Evolutionary conservation across 2,329 filamentous ascomycete genomes (phyloP), one percentile per base, ranked within the genome.

Genomic region (Geosmithia putterillii): DNA sequence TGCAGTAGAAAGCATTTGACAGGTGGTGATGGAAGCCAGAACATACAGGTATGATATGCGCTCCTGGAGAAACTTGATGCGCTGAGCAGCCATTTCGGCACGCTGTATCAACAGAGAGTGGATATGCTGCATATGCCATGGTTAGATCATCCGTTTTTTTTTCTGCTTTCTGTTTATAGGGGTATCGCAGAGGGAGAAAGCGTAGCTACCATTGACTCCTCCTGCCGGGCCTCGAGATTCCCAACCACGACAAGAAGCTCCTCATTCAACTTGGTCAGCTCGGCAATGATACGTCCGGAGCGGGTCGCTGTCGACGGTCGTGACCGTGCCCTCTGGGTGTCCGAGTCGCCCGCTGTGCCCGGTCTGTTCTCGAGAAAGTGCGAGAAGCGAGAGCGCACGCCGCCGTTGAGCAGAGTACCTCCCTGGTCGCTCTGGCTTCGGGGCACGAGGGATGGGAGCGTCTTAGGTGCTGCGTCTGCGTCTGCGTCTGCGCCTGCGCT

Each of bases 1-100:
- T 7, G 22, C n/a, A n/a, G n/a, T n/a, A n/a, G 17, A 9, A 14
- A 12, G 17, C 41, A 42, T 39, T 21, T 14, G n/a, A 10, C 15
- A 41, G 17, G 23, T 7, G 14, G 25, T 7, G n/a, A n/a, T n/a
- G n/a, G n/a, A n/a, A n/a, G n/a, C n/a, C n/a, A n/a, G n/a, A 10
- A 57, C 65, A 56, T 57, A 81, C 73, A 83, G 63, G 47, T 79
- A 69, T 36, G 65, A 54, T 38, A 83, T 64, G 38, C 75, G 71
- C 34, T 67, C 67, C 51, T 83, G 76, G 14, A 83, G 65, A 45
- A 74, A 71, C 20, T 76, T 64, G 45, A 83, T 76, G 42, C 71
- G 71, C 48, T 76, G 65, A 37, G 73, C 70, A 42, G 79, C 69
- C 34, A 65, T 66, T 54, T 81, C 72, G 45, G 74, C 70, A 47